Evolutionary conservation across 331 rosid species (phyloP), one percentile per base, ranked within the genome.

Genomic region (Arachis monticola): DNA sequence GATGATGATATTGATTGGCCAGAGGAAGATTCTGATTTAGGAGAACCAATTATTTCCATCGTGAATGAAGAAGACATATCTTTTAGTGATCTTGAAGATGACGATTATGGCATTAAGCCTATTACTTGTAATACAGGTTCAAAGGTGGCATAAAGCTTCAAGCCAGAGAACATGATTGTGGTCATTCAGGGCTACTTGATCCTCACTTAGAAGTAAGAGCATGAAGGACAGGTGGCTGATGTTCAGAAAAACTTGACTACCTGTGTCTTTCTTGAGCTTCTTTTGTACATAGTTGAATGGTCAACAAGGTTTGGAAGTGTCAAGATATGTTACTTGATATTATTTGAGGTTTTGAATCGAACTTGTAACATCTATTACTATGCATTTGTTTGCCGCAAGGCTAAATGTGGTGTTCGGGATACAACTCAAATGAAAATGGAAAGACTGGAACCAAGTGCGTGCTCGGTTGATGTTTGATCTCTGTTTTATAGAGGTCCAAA

Each of bases 11-110:
- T 86, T 74, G 96, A 90, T 35, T 95, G 99, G 99, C 97, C 89
- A 41, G 97, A 90, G 88, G 99, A 92, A 64, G 97, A 84, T 85
- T 83, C 77, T 79, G 98, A 90, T 10, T 74, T 83, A 8, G 89
- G 81, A 22, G 89, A 77, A 85, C 70, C 70, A 5, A 68, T 78
- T 61, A 61, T 73, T 32, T 70, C 81, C 11, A 5, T 72, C 22
- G 85, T 80, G 75, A 81, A 92, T 74, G 97, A 82, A 84, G 99
- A 95, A 31, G 99, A 95, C 69, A 92, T 95, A 83, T 95, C 99
- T 67, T 95, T 95, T 78, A 95, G 99, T 46, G 99, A 95, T 79
- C 96, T 95, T 0, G 99, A 95, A 85, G 91, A 95, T 66, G 99
- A 92, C 67, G 88, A 90, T 56, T 80, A 53, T 86, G 88, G 81